phyloP scores from a whole-genome alignment of 768 basidiomycete species.

The Calocybe indica region DNA sequence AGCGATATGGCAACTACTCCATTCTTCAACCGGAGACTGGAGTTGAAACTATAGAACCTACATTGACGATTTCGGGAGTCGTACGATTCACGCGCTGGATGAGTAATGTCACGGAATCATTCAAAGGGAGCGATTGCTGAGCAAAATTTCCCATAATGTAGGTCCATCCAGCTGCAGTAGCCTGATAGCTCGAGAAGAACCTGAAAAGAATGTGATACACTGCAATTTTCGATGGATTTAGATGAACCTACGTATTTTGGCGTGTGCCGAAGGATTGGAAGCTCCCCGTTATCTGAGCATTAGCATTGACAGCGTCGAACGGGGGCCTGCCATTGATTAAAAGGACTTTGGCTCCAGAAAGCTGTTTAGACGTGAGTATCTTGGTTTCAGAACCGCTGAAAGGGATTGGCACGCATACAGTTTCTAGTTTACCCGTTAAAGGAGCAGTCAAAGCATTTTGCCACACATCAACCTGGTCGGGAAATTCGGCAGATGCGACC shows the following conservation, averaged over 20 bases:
- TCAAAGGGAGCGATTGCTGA: constrained; percentile 43
- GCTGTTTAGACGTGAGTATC: constrained; percentile 11
- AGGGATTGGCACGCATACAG: constrained; percentile 21
- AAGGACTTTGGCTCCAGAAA: constrained; percentile 49
- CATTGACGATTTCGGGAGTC: constrained; percentile 37
- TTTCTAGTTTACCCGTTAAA: constrained; percentile 40
- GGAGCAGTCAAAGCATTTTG: constrained; percentile 41
- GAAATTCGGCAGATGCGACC: constrained; percentile 44
- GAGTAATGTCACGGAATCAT: constrained; percentile 41
- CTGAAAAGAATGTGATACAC: constrained; percentile 13
- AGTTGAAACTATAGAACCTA: constrained; percentile 15
- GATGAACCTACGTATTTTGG: constrained; percentile 35
- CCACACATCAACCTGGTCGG: constrained; percentile 48
- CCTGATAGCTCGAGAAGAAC: constrained; percentile 40
- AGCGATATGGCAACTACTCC: constrained; percentile 50
- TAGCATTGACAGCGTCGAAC: constrained; percentile 43
- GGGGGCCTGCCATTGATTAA: constrained; percentile 47
- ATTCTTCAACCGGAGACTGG: neutral
- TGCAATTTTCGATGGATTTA: neutral
- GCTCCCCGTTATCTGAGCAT: constrained; percentile 43
- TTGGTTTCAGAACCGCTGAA: neutral
- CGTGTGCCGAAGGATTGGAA: constrained; percentile 48
- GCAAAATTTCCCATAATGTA: constrained; percentile 52
- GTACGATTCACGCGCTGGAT: constrained; percentile 36
- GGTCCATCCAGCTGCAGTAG: constrained; percentile 30